Base-by-base conservation (phyloP, 2,329 filamentous ascomycete species). In the Paraconiothyrium brasiliense region DNA sequence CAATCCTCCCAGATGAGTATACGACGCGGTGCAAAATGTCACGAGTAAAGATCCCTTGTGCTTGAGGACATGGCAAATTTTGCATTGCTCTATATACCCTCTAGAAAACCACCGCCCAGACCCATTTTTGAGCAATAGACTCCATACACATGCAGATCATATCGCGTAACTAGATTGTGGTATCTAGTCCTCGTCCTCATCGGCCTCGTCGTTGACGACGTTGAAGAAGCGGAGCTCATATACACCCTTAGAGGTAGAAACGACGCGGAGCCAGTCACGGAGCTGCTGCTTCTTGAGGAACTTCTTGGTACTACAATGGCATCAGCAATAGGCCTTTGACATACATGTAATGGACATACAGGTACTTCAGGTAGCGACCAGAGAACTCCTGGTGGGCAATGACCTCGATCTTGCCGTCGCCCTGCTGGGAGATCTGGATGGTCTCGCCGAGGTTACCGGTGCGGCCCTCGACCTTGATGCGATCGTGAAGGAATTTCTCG, bases 191-290 rank as follows among this genome's bases (percentile, higher is more conserved):
- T 99, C 95, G 81, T 99, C 95, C 80, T 99, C 95, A 75, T 98
- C 95, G 76, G 88, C 94, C 82, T 94, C 94, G 83, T 99, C 95
- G 84, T 97, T 95, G 79, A 97, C 94, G 81, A 99, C 94, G 89
- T 99, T 99, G 93, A 97, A 99, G 94, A 99, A 99, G 88, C 97
- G 94, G 85, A 99, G 91, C 89, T 97, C 94, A 88, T 99, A 99
- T 72, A 97, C 94, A 81, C 95, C 94, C 87, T 94, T 94, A 83
- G 92, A 93, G 82, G 94, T 98, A 76, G 93, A 96, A 80, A 99
- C 95, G 77, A 99, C 94, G 79, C 95, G 94, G 81, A 99, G 92
- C 95, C 95, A 99, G 89, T 99, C 95, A 86, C 95, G 93, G 82
- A 99, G 92, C 90, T 98, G 94, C 89, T 97, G 93, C 92, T 99